Base-by-base conservation (phyloP, 495 filamentous ascomycete genomes). In the Cercophora sp. region DNA sequence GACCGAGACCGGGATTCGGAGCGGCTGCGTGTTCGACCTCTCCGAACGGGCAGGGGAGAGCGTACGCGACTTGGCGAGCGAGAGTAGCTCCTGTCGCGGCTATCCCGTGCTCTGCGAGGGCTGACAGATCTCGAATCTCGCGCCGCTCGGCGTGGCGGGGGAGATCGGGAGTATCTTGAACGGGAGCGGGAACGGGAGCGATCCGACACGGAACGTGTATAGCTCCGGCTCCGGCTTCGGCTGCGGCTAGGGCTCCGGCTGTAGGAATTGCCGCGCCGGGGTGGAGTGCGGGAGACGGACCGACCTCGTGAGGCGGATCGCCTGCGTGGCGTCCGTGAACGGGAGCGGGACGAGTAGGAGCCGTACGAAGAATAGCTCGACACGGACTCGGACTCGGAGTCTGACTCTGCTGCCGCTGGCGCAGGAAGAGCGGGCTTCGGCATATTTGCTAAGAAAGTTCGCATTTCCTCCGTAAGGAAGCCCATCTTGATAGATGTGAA, bases 401-500 rank as follows among this genome's bases (percentile, higher is more conserved):
- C 78, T 31, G 77, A 72, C 15, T 74, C 67, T 24, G 63, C 67
- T 2, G 77, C 68, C 16, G 84, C 79, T 5, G 90, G 73, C 0
- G 87, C 83, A 8, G 88, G 85, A 16, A 84, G 68, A 3, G 83
- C 73, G 34, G 90, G 86, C 59, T 88, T 87, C 19, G 92, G 87
- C 61, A 87, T 80, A 62, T 90, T 96, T 64, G 90, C 88, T 48
- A 97, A 73, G 63, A 82, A 83, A 58, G 90, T 88, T 59, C 93
- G 83, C 92, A 97, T 96, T 57, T 90, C 87, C 57, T 97, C 94
- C 10, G 93, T 99, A 57, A 99, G 71, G 25, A 78, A 82, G 68
- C 93, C 93, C 85, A 99, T 91, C 52, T 90, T 89, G 65, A 99
- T 92, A 58, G 88, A 89, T 6, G 93, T 99, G 69, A 97, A 97